Evolutionary conservation across 495 filamentous ascomycete genomes (phyloP).

Genomic region (Glonium stellatum): DNA sequence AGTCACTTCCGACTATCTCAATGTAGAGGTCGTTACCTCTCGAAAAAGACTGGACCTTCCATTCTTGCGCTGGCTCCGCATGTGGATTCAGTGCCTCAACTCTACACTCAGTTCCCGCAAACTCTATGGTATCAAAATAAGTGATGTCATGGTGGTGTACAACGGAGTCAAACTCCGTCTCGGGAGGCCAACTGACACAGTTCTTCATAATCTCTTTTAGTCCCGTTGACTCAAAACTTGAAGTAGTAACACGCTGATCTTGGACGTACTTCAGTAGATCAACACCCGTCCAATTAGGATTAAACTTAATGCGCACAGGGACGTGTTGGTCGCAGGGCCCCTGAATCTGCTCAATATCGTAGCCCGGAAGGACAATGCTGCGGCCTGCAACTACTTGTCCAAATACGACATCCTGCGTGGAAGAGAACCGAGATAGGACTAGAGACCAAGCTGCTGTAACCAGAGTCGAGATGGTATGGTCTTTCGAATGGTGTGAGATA

Average conservation of each 20-base stretch:
- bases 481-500: slow-evolving; percentile 39
- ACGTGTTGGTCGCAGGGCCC: slow-evolving; percentile 25
- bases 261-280: slow-evolving; percentile 23
- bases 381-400: slow-evolving; percentile 53
- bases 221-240: slow-evolving; percentile 36
- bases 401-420: slow-evolving; percentile 49
- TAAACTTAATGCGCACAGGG: slow-evolving; percentile 21
- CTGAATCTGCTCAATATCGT: slow-evolving; percentile 16
- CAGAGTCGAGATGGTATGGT: slow-evolving; percentile 51
- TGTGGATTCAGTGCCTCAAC: slow-evolving; percentile 29
- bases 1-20: slow-evolving; percentile 24
- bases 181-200: slow-evolving; percentile 51
- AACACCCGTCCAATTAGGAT: slow-evolving; percentile 18
- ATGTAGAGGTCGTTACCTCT: slow-evolving; percentile 11
- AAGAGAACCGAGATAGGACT: slow-evolving; percentile 47
- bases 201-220: slow-evolving; percentile 52
- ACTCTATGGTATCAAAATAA: slow-evolving; percentile 20
- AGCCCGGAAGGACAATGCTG: slow-evolving; percentile 21
- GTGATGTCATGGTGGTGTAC: slow-evolving; percentile 28
- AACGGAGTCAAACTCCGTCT: slow-evolving; percentile 19
- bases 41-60: slow-evolving; percentile 24
- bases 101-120: slow-evolving; percentile 10
- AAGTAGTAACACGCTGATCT: slow-evolving; percentile 13
- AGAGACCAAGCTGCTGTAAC: slow-evolving; percentile 59
- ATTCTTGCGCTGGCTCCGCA: slow-evolving; percentile 23